phyloP scores from a whole-genome alignment of 2,329 filamentous ascomycete species.

The Trichoderma afroharzianum region DNA sequence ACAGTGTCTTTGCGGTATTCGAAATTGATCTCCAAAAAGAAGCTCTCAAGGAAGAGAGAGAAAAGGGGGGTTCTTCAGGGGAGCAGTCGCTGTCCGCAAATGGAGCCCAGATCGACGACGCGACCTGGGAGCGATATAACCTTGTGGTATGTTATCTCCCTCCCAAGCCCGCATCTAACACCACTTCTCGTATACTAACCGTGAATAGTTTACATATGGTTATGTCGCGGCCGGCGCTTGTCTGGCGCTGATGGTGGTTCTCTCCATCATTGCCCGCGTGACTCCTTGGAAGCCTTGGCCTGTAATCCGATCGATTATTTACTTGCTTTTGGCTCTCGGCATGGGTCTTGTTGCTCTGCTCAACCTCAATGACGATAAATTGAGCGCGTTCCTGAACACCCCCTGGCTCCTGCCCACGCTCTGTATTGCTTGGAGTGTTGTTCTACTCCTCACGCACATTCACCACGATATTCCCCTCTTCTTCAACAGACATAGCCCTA shows the following conservation, averaged over 20 bases:
- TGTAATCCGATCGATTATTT: slow-evolving; percentile 29
- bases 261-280: slow-evolving; percentile 31
- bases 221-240: slow-evolving; percentile 33
- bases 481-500: slow-evolving; percentile 2
- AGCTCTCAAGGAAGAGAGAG: background rate
- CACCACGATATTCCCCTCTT: slow-evolving; percentile 19
- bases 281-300: slow-evolving; percentile 32
- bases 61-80: slow-evolving; percentile 1
- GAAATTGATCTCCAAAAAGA: slow-evolving; percentile 29
- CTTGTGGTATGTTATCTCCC: slow-evolving; percentile 29
- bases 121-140: slow-evolving; percentile 27
- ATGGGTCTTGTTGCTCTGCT: slow-evolving; percentile 29
- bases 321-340: slow-evolving; percentile 29
- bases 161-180: too few relatives aligned
- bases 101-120: slow-evolving; percentile 24
- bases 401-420: slow-evolving; percentile 34
- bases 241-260: slow-evolving; percentile 31
- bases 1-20: slow-evolving; percentile 30
- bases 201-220: slow-evolving; percentile 32
- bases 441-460: slow-evolving; percentile 34
- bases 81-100: slow-evolving; percentile 13
- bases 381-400: slow-evolving; percentile 25
- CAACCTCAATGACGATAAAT: slow-evolving; percentile 21
- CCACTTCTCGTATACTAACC: background rate
- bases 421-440: slow-evolving; percentile 32